Evolutionary conservation across 2,329 filamentous ascomycete genomes (phyloP).

Genomic region (Talaromyces sp.): DNA sequence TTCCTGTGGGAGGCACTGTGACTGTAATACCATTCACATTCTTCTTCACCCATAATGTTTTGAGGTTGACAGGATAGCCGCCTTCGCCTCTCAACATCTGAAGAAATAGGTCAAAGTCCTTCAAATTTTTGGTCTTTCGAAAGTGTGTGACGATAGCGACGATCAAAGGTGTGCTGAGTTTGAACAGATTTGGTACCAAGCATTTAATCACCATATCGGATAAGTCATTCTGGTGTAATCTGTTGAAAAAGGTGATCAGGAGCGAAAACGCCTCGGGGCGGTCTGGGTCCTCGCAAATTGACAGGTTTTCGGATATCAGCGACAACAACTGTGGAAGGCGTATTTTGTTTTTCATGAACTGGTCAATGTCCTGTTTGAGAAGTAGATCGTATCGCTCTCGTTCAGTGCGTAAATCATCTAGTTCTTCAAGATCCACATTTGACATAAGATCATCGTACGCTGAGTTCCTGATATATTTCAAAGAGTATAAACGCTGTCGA

Average conservation of each 20-base stretch:
- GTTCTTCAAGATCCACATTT: slow-evolving; percentile 11
- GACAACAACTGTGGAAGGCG: slow-evolving; percentile 36
- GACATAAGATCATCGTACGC: slow-evolving; percentile 32
- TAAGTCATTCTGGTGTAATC: slow-evolving; percentile 39
- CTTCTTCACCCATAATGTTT: slow-evolving; percentile 24
- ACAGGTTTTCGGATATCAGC: slow-evolving; percentile 34
- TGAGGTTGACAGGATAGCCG: slow-evolving; percentile 34
- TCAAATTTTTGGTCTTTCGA: slow-evolving; percentile 40
- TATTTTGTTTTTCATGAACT: slow-evolving; percentile 30
- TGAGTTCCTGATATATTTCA: slow-evolving; percentile 27
- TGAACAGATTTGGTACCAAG: slow-evolving; percentile 37
- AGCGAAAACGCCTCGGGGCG: slow-evolving; percentile 31
- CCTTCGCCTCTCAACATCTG: slow-evolving; percentile 34
- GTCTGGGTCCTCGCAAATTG: slow-evolving; percentile 36
- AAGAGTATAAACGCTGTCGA: slow-evolving; percentile 29
- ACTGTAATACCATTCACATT: slow-evolving; percentile 37
- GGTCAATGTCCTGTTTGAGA: slow-evolving; percentile 28
- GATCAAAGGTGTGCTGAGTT: slow-evolving; percentile 34
- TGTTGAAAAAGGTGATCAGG: slow-evolving; percentile 38
- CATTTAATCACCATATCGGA: slow-evolving; percentile 37
- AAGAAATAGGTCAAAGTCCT: slow-evolving; percentile 40
- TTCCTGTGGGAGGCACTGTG: slow-evolving; percentile 33
- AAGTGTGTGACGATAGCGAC: slow-evolving; percentile 36
- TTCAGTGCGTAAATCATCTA: slow-evolving; percentile 23
- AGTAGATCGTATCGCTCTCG: slow-evolving; percentile 27